Conservation (phyloP, 805 yeast genomes). For the Yarrowia phangngaensis region DNA sequence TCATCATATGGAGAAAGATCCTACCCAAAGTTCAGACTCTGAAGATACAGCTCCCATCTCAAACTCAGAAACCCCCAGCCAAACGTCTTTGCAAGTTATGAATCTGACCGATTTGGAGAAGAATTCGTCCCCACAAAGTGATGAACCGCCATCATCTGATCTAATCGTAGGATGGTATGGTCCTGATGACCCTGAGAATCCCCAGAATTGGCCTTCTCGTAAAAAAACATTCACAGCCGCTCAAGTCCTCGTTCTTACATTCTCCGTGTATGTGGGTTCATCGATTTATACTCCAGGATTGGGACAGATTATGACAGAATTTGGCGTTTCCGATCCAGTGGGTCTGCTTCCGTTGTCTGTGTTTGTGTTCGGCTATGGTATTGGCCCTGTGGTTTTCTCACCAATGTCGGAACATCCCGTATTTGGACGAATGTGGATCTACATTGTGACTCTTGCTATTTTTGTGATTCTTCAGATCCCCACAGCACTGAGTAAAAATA, state of each 20-base stretch:
- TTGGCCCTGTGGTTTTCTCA: slow-evolving; percentile 52
- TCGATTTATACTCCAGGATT: slow-evolving; percentile 52
- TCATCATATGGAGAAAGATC: not conserved
- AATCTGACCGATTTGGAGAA: not conserved
- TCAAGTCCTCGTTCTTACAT: slow-evolving; percentile 44
- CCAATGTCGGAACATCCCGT: slow-evolving; percentile 53
- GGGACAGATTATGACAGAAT: slow-evolving; percentile 44
- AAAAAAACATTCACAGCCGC: slow-evolving; percentile 43
- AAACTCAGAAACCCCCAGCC: not conserved
- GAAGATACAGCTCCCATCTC: too few relatives aligned
- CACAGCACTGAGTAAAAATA: slow-evolving; percentile 48
- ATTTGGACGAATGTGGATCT: slow-evolving; percentile 52
- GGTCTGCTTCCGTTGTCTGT: slow-evolving; percentile 50
- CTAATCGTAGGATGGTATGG: slow-evolving; percentile 30
- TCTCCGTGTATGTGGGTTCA: slow-evolving; percentile 52
- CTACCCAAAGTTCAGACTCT: not conserved
- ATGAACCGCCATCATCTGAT: not conserved
- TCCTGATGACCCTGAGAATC: slow-evolving; percentile 49
- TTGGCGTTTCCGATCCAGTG: slow-evolving; percentile 42
- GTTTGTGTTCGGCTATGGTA: slow-evolving; percentile 53
- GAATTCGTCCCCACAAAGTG: too few relatives aligned
- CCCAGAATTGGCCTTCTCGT: slow-evolving; percentile 50
- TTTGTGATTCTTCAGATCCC: slow-evolving; percentile 54
- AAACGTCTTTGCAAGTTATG: not conserved
- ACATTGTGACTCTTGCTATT: slow-evolving; percentile 45